These are phyloP conservation scores for Leucaena leucocephala DNA, from an alignment of 306 rosid genomes.

Conservation along the genomic window DNA sequence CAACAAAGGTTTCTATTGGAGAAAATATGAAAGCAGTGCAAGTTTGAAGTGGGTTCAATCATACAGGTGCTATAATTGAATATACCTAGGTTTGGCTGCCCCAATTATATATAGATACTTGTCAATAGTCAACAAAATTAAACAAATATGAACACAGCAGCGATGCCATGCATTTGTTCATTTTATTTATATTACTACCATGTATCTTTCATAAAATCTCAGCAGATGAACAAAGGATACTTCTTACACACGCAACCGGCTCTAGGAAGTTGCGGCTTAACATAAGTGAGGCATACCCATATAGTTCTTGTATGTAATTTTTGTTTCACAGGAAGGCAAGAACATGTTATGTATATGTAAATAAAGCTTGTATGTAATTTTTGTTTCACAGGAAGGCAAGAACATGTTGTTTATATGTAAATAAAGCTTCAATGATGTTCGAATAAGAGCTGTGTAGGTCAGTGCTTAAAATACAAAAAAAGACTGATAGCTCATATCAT, in stretches of 20 bases:
- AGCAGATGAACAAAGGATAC: conserved; percentile 4
- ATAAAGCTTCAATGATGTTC: conserved; percentile 37
- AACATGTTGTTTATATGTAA: neutral
- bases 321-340: conserved; percentile 8
- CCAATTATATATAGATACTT: neutral
- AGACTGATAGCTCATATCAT: conserved; percentile 11
- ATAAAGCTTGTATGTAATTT: conserved; percentile 36
- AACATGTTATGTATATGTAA: neutral
- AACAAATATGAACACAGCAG: neutral
- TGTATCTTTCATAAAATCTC: conserved; percentile 33
- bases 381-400: conserved; percentile 8
- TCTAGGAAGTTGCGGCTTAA: conserved; percentile 23
- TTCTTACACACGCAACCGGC: conserved; percentile 29
- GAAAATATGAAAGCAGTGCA: conserved; percentile 69
- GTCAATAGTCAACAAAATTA: conserved; percentile 19
- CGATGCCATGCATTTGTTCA: conserved; percentile 15
- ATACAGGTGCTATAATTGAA: conserved; percentile 86
- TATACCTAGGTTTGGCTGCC: conserved; percentile 46
- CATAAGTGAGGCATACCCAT: conserved; percentile 14
- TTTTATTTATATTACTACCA: conserved; percentile 4
- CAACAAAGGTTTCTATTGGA: conserved; percentile 60
- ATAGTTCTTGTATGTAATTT: conserved; percentile 38
- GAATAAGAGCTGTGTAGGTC: neutral
- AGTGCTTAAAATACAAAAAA: conserved; percentile 8
- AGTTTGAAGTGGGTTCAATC: conserved; percentile 96